Percentiles rank a stretch among this genome's conserved stretches.
Conservation (phyloP, 1,139 yeast species). For the Pichia sp. region DNA sequence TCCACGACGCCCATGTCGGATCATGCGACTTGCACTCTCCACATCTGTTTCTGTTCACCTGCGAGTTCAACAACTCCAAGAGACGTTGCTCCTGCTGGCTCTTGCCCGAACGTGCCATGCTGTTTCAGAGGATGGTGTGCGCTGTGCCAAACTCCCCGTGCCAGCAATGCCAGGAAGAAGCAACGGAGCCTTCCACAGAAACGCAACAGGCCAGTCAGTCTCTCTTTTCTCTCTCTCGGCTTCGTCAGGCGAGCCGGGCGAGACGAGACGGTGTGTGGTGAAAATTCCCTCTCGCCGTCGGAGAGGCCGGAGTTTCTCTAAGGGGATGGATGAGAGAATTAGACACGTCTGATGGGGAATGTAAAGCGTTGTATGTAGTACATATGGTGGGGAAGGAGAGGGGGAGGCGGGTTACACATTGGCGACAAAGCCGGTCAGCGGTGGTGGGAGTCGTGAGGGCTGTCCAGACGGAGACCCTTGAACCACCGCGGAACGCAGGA, state of each 20-base stretch:
- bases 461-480: conserved; percentile 10
- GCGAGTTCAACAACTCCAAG: conserved; percentile 37
- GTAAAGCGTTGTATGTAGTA: too few relatives aligned
- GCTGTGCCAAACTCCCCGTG: too few relatives aligned
- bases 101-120: conserved; percentile 3
- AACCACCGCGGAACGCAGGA: conserved; percentile 32
- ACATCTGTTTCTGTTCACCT: conserved; percentile 54
- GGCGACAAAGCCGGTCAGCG: too few relatives aligned
- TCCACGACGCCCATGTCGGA: conserved; percentile 55
- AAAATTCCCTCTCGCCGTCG: conserved; percentile 1
- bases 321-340: too few relatives aligned
- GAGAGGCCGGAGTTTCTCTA: conserved; percentile 2
- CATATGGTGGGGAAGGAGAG: too few relatives aligned
- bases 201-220: too few relatives aligned
- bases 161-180: too few relatives aligned
- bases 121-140: too few relatives aligned
- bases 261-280: too few relatives aligned
- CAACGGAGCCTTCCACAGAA: too few relatives aligned
- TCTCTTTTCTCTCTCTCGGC: not conserved
- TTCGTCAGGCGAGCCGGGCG: not conserved
- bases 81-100: conserved; percentile 28
- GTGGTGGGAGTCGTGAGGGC: conserved; percentile 11
- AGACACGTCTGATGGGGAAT: too few relatives aligned
- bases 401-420: too few relatives aligned
- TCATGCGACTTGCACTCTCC: conserved; percentile 66